phyloP scores from a whole-genome alignment of 1,284 basidiomycete species.

The Exobasidium rhododendri region DNA sequence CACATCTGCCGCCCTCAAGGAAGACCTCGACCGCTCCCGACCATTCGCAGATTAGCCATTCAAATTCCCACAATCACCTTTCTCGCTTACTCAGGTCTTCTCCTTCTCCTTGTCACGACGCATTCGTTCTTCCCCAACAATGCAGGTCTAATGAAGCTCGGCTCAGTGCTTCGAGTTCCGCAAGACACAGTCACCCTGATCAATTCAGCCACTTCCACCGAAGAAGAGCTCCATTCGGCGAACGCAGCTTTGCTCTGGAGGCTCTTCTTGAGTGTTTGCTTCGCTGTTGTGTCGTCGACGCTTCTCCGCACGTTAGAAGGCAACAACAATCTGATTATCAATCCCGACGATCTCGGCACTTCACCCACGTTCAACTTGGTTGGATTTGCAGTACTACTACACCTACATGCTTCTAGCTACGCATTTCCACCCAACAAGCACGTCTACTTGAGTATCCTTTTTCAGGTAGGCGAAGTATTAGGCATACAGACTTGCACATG shows the following conservation, averaged over 20 bases:
- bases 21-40: conserved; percentile 27
- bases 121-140: conserved; percentile 2
- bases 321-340: conserved; percentile 11
- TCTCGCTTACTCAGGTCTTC: conserved; percentile 23
- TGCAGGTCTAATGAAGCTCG: neutral
- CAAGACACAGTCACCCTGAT: conserved; percentile 1
- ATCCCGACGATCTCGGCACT: conserved; percentile 5
- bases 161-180: neutral
- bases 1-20: conserved; percentile 47
- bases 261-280: conserved; percentile 10
- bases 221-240: neutral
- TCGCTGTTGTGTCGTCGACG: conserved; percentile 13
- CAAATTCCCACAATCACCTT: conserved; percentile 37
- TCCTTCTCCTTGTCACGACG: neutral
- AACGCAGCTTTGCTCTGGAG: conserved; percentile 13
- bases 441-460: conserved; percentile 41
- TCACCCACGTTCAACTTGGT: conserved; percentile 45
- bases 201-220: neutral
- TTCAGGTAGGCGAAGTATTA: conserved; percentile 40
- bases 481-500: conserved; percentile 10
- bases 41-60: conserved; percentile 26
- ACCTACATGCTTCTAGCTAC: conserved; percentile 36
- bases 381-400: conserved; percentile 43
- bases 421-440: conserved; percentile 37
- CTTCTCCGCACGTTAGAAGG: conserved; percentile 29